Evolutionary conservation across 805 yeast species (phyloP), one percentile per base, ranked within the genome.

Genomic region (Monosporozyma yasuniensis): DNA sequence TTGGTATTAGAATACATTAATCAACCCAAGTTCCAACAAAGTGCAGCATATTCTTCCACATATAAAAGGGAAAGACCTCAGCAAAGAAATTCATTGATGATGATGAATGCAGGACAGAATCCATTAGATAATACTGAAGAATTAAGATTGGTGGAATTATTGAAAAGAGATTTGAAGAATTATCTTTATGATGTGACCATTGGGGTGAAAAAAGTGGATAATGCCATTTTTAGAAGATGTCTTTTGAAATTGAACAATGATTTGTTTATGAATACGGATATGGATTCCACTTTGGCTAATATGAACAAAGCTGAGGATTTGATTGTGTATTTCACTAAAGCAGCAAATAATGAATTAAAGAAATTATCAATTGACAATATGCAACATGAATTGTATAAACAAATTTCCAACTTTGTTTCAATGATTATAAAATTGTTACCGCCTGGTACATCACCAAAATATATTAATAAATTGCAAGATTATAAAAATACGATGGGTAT

Each of bases 181-280:
- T 62, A 66, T 27, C 66, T 80, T 47, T 68, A 72, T 48, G 55
- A 63, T 16, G 70, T 81, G 1, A 78, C 83, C 21, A 68, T 79
- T 68, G 71, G 73, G 25, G 63, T 69, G 50, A 61, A 57, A 37
- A 65, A 59, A 14, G 51, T 63, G 9, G 49, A 61, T 23, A 59
- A 69, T 39, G 79, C 77, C 47, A 79, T 75, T 4, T 65, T 74
- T 50, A 73, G 83, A 11, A 71, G 85, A 52, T 75, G 82, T 47
- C 70, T 83, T 44, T 63, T 84, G 23, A 76, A 85, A 23, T 73
- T 83, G 50, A 84, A 84, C 61, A 81, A 80, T 50, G 83, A 80
- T 43, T 56, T 80, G 39, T 61, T 57, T 27, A 66, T 82, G 35
- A 76, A 74, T 47, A 79, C 83, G 1, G 47, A 16, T 6, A 43